A percentile compares a stretch with the other conserved stretches of the same genome.
phyloP scores from a whole-genome alignment of 139 green algal species.

The Gonium pectorale region DNA sequence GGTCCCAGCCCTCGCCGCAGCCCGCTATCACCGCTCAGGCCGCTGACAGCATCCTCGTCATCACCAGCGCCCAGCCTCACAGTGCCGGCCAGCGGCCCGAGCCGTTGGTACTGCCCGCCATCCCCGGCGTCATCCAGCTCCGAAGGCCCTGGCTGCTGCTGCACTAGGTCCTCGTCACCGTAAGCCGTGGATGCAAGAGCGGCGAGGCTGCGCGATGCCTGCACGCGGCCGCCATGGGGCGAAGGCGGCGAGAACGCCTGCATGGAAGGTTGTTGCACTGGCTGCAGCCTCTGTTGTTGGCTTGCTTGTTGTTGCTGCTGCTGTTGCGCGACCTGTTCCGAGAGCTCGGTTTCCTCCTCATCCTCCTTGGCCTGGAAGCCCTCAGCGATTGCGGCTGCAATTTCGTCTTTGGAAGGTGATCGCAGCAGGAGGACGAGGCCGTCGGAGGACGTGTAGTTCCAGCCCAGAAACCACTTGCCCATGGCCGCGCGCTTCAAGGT shows the following conservation, averaged over 20 bases:
- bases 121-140: not conserved
- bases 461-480: conserved; percentile 42
- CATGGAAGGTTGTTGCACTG: not conserved
- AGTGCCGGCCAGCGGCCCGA: not conserved
- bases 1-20: not conserved
- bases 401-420: conserved; percentile 22
- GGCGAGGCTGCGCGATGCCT: not conserved
- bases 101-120: conserved; percentile 10
- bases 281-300: not conserved
- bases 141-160: not conserved
- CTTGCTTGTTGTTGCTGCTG: not conserved
- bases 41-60: conserved; percentile 7
- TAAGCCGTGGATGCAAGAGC: not conserved
- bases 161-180: not conserved
- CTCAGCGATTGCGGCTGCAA: conserved; percentile 22
- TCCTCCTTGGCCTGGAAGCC: conserved; percentile 25
- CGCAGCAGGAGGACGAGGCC: conserved; percentile 37
- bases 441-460: not conserved
- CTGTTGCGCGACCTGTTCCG: not conserved
- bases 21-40: conserved; percentile 2
- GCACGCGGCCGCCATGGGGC: not conserved
- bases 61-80: not conserved
- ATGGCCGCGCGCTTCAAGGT: conserved; percentile 39
- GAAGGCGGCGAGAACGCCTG: not conserved
- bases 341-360: not conserved